Percentiles rank a stretch among this genome's conserved stretches.
Conservation (phyloP, 345 rosid species). For the Camelina neglecta region DNA sequence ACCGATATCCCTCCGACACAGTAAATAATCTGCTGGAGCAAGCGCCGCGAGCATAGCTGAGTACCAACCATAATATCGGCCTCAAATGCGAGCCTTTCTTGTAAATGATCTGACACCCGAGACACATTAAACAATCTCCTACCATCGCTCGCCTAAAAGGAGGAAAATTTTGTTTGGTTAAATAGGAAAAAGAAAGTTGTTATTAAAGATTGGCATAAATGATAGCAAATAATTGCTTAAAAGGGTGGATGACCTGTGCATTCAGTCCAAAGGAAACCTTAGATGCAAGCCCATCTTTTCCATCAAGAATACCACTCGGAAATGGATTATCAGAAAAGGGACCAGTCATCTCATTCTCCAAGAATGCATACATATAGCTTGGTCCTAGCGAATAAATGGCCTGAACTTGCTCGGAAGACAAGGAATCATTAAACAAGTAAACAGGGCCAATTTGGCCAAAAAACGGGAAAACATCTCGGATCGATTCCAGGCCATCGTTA, state of each 20-base stretch:
- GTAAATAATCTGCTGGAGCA: constrained; percentile 90
- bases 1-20: constrained; percentile 98
- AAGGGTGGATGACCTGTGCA: constrained; percentile 72
- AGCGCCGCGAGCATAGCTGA: constrained; percentile 87
- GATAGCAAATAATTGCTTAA: constrained; percentile 14
- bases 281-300: constrained; percentile 90
- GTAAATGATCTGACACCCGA: constrained; percentile 60
- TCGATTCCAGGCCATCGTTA: constrained; percentile 51
- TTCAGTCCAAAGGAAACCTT: constrained; percentile 88
- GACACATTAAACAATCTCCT: constrained; percentile 87
- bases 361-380: constrained; percentile 95
- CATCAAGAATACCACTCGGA: constrained; percentile 84
- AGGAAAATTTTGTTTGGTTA: constrained; percentile 25
- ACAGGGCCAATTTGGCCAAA: constrained; percentile 95
- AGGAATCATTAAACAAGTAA: constrained; percentile 80
- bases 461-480: constrained; percentile 64
- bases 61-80: constrained; percentile 79
- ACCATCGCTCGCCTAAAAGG: constrained; percentile 89
- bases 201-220: constrained; percentile 19
- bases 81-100: constrained; percentile 76
- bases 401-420: constrained; percentile 85
- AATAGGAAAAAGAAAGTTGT: constrained; percentile 30
- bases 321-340: constrained; percentile 58
- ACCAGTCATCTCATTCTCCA: constrained; percentile 69
- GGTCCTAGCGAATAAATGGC: constrained; percentile 83